Evolutionary conservation across 805 yeast genomes (phyloP), one percentile per base, ranked within the genome.

Genomic region (Teunomyces aglyptinius): DNA sequence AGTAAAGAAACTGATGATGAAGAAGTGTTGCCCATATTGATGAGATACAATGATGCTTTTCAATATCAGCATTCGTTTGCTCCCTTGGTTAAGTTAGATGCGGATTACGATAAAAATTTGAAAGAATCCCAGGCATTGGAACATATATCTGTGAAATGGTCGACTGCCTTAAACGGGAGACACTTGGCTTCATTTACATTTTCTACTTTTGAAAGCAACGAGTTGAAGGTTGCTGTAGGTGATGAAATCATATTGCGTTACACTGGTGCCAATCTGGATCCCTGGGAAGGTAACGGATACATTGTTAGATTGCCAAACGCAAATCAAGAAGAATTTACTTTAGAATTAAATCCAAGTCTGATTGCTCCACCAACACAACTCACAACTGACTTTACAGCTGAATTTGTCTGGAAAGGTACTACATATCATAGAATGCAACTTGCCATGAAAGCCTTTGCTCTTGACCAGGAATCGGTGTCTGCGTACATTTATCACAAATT

Each of bases 351-450:
- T 38, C 70, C 79, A 2, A 58, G 64, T 11, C 71, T 67, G 18
- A 59, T 49, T 2, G 35, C 47, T 5, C 53, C 54, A 1, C 87
- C 87, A 43, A 78, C 83, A 2, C 74, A 83, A 49, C 60, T 78
- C 32, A 76, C 78, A 1, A 74, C 80, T 4, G 88, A 84, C 18
- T 91, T 88, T 62, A 81, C 91, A 1, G 90, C 91, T 0, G 92
- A 88, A 56, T 86, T 89, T 60, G 88, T 86, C 44, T 91, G 97
- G 97, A 86, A 86, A 54, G 94, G 92, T 12, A 82, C 84, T 2
- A 73, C 96, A 1, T 90, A 84, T 60, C 83, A 80, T 34, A 78
- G 97, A 58, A 88, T 89, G 94, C 96, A 88, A 67, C 68, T 70
- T 16, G 94, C 96, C 0, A 67, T 91, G 66, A 79, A 74, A 47